A percentile compares a stretch with the other conserved stretches of the same genome.
These are phyloP conservation scores for Paraphaeosphaeria sporulosa DNA, from an alignment of 2,329 filamentous ascomycete species.

Conservation along the genomic window DNA sequence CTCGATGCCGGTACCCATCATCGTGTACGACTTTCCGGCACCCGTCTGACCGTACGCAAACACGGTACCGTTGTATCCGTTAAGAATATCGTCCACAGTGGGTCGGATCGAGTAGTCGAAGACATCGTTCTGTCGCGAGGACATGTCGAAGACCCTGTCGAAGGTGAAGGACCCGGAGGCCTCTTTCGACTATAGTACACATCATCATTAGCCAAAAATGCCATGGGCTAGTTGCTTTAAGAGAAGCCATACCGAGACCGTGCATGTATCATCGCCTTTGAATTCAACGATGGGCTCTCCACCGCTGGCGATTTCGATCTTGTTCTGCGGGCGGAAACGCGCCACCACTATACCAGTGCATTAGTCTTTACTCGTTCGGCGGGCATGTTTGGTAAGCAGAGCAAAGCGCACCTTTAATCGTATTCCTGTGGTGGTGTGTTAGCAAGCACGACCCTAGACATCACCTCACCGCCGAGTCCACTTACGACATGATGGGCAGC, in stretches of 20 bases:
- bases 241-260: conserved; percentile 71
- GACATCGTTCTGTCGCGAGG: conserved; percentile 87
- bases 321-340: conserved; percentile 97
- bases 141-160: conserved; percentile 96
- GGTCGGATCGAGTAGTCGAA: conserved; percentile 97
- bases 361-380: conserved; percentile 29
- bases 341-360: conserved; percentile 74
- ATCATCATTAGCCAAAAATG: conserved; percentile 23
- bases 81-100: conserved; percentile 97
- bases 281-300: conserved; percentile 93
- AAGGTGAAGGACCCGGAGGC: conserved; percentile 86
- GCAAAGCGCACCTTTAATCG: conserved; percentile 53
- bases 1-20: conserved; percentile 97
- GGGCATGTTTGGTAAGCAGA: neutral
- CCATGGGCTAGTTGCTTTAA: neutral
- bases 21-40: conserved; percentile 98
- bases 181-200: conserved; percentile 73
- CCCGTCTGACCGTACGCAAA: conserved; percentile 99
- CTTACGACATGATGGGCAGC: conserved; percentile 50
- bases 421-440: conserved; percentile 47
- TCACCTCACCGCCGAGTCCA: conserved; percentile 22
- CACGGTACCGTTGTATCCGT: conserved; percentile 98
- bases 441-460: conserved; percentile 49
- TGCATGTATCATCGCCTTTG: conserved; percentile 86
- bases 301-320: conserved; percentile 86